Percentiles rank a stretch among this genome's conserved stretches.
Evolutionary conservation across 176 grass and related monocot genomes (phyloP).

Genomic region (Urochloa ruziziensis): DNA sequence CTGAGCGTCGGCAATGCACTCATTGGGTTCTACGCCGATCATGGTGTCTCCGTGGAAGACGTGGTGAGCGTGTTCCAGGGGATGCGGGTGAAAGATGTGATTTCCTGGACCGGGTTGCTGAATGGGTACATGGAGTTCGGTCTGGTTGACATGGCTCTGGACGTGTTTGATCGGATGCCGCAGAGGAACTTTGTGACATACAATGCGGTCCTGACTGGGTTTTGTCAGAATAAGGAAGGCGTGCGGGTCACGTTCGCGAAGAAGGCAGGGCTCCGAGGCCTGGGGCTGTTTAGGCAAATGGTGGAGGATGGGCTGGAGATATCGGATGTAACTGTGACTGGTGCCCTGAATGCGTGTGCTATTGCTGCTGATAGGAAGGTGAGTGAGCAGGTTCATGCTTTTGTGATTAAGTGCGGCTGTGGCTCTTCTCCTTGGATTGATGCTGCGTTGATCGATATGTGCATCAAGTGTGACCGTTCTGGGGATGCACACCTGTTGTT

Average conservation of each 20-base stretch:
- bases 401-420: constrained; percentile 55
- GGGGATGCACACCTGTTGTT: constrained; percentile 56
- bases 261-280: constrained; percentile 40
- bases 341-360: constrained; percentile 62
- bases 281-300: constrained; percentile 49
- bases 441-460: constrained; percentile 70
- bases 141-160: constrained; percentile 47
- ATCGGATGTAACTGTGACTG: constrained; percentile 55
- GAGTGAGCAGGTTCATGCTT: constrained; percentile 67
- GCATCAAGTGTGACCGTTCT: constrained; percentile 47
- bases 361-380: constrained; percentile 53
- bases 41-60: constrained; percentile 30
- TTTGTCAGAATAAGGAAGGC: constrained; percentile 62
- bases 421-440: constrained; percentile 58
- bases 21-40: constrained; percentile 53
- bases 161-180: constrained; percentile 68
- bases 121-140: constrained; percentile 72
- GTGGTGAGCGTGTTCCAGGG: constrained; percentile 46
- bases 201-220: constrained; percentile 63
- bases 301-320: constrained; percentile 54
- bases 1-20: constrained; percentile 64
- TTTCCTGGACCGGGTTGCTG: constrained; percentile 67
- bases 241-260: constrained; percentile 37
- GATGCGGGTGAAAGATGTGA: constrained; percentile 62
- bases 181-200: constrained; percentile 59